A percentile compares a stretch with the other conserved stretches of the same genome.
phyloP scores from a whole-genome alignment of 257 asterid species.

The Petunia secreta region DNA sequence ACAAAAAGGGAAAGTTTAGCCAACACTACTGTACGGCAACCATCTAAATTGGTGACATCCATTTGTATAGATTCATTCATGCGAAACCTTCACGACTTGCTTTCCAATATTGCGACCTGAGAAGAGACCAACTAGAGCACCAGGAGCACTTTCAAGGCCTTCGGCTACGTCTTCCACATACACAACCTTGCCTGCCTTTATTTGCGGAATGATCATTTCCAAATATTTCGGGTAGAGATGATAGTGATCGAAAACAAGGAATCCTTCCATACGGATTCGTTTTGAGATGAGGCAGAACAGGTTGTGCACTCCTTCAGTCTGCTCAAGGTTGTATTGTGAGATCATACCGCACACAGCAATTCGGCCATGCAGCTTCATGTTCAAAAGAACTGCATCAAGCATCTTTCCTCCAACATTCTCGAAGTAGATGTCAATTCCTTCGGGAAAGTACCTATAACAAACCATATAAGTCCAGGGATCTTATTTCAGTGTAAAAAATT shows the following conservation, averaged over 20 bases:
- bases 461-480: too few species aligned
- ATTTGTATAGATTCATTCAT: slow-evolving; percentile 21
- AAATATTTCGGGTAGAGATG: not conserved
- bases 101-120: too few species aligned
- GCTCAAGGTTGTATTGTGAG: too few species aligned
- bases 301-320: too few species aligned
- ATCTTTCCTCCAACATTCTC: slow-evolving; percentile 27
- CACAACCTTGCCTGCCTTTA: not conserved
- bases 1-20: too few species aligned
- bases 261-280: slow-evolving; percentile 26
- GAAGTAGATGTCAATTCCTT: slow-evolving; percentile 42
- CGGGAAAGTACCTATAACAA: slow-evolving; percentile 34
- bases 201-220: too few species aligned
- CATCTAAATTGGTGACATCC: too few species aligned
- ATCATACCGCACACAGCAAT: too few species aligned
- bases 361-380: slow-evolving; percentile 30
- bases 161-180: slow-evolving; percentile 38
- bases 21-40: too few species aligned
- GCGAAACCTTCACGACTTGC: slow-evolving; percentile 25
- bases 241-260: slow-evolving; percentile 21
- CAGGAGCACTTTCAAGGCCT: not conserved
- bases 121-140: too few species aligned
- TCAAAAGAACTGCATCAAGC: slow-evolving; percentile 35
- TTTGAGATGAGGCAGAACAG: too few species aligned
- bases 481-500: not conserved